Evolutionary conservation across 2,329 filamentous ascomycete genomes (phyloP), one percentile per base, ranked within the genome.

Genomic region (Diplodia intermedia): DNA sequence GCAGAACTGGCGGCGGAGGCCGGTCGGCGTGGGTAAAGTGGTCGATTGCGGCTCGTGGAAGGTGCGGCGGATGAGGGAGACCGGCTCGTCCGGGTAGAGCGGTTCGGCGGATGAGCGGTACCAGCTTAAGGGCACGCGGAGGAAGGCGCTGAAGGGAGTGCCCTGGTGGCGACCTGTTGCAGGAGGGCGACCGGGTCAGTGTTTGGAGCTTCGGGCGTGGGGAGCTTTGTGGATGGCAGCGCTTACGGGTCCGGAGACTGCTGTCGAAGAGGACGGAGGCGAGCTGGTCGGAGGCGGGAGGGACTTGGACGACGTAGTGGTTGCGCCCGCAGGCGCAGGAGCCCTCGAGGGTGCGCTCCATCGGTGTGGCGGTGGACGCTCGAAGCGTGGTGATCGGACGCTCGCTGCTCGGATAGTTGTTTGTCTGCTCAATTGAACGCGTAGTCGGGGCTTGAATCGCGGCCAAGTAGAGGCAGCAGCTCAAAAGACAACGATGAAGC

Each of bases 261-360:
- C 89, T 88, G 78, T 93, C 90, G 77, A 97, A 95, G 70, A 93
- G 86, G 26, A 96, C 88, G 72, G 89, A 85, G 18, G 89, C 88
- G 62, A 85, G 80, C 40, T 88, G 81, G 49, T 82, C 79, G 50
- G 86, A 82, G 72, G 84, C 79, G 23, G 83, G 78, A 1, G 93
- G 93, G 29, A 94, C 84, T 55, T 87, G 81, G 72, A 97, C 88
- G 68, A 89, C 84, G 80, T 97, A 97, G 75, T 89, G 86, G 75
- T 95, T 97, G 70, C 94, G 88, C 68, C 93, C 93, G 79, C 94
- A 97, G 65, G 90, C 89, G 82, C 94, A 97, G 71, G 89, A 87
- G 74, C 93, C 93, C 71, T 86, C 88, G 68, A 97, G 85, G 49
- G 85, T 85, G 69, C 86, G 77, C 50, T 75, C 71, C 66, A 77